These are phyloP conservation scores for Linaria vulgaris DNA, from an alignment of 257 asterid genomes.

Conservation along the genomic window DNA sequence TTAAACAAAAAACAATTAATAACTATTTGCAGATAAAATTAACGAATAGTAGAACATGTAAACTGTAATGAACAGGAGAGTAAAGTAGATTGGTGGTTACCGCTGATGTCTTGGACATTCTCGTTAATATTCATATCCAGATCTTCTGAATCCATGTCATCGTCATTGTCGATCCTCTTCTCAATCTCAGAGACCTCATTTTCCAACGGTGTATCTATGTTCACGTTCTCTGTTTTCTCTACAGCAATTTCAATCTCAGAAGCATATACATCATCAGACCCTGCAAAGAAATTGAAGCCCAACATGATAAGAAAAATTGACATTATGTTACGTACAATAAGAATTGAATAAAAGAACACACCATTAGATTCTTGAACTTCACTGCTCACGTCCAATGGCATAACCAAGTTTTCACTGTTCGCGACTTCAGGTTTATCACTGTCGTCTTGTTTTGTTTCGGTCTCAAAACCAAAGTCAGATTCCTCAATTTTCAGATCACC, in stretches of 20 bases:
- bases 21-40: not conserved
- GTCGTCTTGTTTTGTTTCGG: slow-evolving; percentile 17
- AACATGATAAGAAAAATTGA: not conserved
- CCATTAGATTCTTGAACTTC: slow-evolving; percentile 22
- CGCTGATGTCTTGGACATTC: not conserved
- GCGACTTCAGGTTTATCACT: too few relatives aligned
- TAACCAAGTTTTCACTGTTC: too few relatives aligned
- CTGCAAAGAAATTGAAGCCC: not conserved
- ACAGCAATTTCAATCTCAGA: slow-evolving; percentile 12
- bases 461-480: slow-evolving; percentile 11
- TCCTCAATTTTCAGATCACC: slow-evolving; percentile 16
- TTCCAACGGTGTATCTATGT: too few relatives aligned
- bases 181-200: too few relatives aligned
- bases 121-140: slow-evolving; percentile 1
- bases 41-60: not conserved
- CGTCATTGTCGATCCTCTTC: slow-evolving; percentile 11
- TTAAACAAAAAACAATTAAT: not conserved
- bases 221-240: too few relatives aligned
- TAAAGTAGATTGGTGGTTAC: not conserved
- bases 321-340: not conserved
- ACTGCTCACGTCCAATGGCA: too few relatives aligned
- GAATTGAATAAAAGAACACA: slow-evolving; percentile 4
- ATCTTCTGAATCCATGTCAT: slow-evolving; percentile 13
- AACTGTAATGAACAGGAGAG: not conserved
- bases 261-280: not conserved